Evolutionary conservation across 352 stramenopile genomes (phyloP), one percentile per base, ranked within the genome.

Genomic region (Phytophthora fragariae): DNA sequence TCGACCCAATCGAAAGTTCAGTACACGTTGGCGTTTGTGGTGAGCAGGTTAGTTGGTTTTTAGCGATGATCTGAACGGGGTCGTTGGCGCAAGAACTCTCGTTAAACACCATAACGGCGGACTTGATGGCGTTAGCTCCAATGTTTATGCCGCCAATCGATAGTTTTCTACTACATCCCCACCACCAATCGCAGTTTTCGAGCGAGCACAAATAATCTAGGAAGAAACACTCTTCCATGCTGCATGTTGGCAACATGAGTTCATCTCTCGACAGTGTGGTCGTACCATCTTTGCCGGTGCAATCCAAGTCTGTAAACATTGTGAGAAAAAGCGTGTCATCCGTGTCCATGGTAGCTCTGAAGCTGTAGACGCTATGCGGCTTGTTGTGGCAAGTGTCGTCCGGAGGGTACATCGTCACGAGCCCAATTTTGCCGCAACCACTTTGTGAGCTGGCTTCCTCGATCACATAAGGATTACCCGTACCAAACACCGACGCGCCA

Each of bases 321-420:
- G n/a, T 35, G 11, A 57, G 50, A n/a, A 33, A 19, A 33, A 57
- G 50, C 24, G 11, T 29, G 2, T 17, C 31, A 27, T 46, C 54
- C 17, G 29, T n/a, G 17, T 66, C 53, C 14, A 49, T 50, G 5
- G 14, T 57, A 29, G 53, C 62, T 31, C 27, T 41, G 17, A 57
- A 69, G 24, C 62, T 62, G 15, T 6, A 29, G 4, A 19, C 6
- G 31, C 49, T 39, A 17, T 19, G 6, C 37, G 37, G 37, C 12
- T 69, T 56, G 5, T 10, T 55, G 27, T 69, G 52, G 52, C 62
- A 62, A 15, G 7, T 10, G 17, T 17, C 27, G 15, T 69, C 39
- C 17, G 52, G 24, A 19, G 37, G 31, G n/a, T 62, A 69, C 10
- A 53, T 41, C 2, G 35, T 57, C 52, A 56, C 62, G 14, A 19